A percentile compares a stretch with the other conserved stretches of the same genome.
These are phyloP conservation scores for Populus pruinosa DNA, from an alignment of 345 rosid species.

Conservation along the genomic window DNA sequence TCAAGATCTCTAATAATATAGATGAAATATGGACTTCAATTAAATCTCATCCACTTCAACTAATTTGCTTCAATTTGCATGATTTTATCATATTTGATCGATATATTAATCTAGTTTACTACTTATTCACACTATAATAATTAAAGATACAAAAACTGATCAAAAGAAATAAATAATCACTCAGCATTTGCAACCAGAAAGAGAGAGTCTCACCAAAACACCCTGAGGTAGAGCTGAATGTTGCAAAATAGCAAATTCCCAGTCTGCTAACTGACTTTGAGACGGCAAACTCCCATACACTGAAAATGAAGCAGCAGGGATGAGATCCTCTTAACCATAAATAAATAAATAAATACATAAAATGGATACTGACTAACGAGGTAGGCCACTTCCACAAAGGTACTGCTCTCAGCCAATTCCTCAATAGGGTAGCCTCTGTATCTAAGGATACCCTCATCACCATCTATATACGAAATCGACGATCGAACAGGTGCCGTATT, in stretches of 20 bases:
- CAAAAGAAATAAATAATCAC: neutral
- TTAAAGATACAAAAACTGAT: neutral
- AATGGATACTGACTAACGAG: conserved; percentile 46
- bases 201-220: conserved; percentile 52
- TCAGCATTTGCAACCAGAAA: neutral
- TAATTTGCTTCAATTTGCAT: no score
- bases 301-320: conserved; percentile 21
- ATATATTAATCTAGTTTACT: no score
- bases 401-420: conserved; percentile 71
- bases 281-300: conserved; percentile 93
- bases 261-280: conserved; percentile 72
- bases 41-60: no score
- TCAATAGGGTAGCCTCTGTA: conserved; percentile 85
- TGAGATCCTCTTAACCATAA: neutral
- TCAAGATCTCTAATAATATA: no score
- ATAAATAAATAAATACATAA: neutral
- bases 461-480: conserved; percentile 83
- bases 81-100: no score
- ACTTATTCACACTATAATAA: no score
- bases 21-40: no score
- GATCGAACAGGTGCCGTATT: conserved; percentile 94
- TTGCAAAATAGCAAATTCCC: conserved; percentile 92
- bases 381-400: conserved; percentile 75
- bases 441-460: conserved; percentile 85
- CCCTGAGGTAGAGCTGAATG: conserved; percentile 98